Evolutionary conservation across 179 eudicot species (phyloP).

Genomic region (Carnegiea gigantea): DNA sequence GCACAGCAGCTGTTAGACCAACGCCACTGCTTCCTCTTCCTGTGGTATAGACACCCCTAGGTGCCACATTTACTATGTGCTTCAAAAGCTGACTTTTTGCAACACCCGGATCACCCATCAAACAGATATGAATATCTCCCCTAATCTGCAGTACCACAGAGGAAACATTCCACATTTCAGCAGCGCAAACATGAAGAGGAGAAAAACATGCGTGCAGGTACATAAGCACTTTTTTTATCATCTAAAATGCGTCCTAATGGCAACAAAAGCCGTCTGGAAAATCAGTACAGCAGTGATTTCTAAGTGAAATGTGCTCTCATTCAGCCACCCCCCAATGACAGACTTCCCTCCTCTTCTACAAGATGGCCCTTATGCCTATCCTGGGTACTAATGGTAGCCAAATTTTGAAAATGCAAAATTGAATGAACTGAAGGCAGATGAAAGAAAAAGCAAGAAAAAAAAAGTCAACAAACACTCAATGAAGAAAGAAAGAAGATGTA

Average conservation of each 20-base stretch:
- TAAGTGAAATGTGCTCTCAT: background rate
- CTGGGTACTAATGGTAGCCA: background rate
- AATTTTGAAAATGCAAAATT: background rate
- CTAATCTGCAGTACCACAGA: conserved; percentile 63
- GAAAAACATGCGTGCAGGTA: background rate
- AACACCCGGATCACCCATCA: conserved; percentile 99
- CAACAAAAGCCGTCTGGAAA: background rate
- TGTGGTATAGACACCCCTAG: conserved; percentile 98
- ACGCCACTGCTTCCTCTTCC: conserved; percentile 99
- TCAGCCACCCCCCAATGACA: background rate
- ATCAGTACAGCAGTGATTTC: background rate
- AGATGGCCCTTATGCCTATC: background rate
- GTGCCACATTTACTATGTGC: conserved; percentile 96
- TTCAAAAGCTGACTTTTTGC: conserved; percentile 99
- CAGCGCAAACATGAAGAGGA: background rate
- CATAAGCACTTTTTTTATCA: background rate
- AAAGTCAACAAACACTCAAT: background rate
- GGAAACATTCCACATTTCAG: background rate
- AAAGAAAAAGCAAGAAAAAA: background rate
- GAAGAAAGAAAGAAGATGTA: background rate
- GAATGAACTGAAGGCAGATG: background rate
- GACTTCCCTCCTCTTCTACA: background rate
- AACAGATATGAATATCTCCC: conserved; percentile 91
- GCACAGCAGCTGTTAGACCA: conserved; percentile 99
- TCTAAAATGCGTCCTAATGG: background rate